phyloP scores from a whole-genome alignment of 768 basidiomycete species.

The Pleurotus giganteus region DNA sequence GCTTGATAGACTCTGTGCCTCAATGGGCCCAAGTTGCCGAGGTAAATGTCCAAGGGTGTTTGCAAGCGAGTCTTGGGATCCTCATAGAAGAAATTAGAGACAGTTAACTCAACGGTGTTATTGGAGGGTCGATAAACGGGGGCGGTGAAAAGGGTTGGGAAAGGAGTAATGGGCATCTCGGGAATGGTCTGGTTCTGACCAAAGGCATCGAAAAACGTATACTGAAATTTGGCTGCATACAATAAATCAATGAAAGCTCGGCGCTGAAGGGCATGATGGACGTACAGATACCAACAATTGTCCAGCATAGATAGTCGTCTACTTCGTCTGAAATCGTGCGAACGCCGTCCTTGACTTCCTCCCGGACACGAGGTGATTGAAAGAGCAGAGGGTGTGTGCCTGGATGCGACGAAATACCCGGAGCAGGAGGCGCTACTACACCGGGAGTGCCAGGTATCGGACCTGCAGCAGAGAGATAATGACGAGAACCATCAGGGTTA shows the following conservation, averaged over 20 bases:
- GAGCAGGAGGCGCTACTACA: slow-evolving; percentile 63
- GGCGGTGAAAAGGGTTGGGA: slow-evolving; percentile 81
- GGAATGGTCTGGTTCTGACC: slow-evolving; percentile 77
- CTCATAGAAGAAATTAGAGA: slow-evolving; percentile 86
- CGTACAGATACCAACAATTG: slow-evolving; percentile 92
- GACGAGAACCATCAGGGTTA: slow-evolving; percentile 77
- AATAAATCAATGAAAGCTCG: slow-evolving; percentile 17
- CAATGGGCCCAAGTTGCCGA: slow-evolving; percentile 87
- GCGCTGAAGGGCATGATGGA: slow-evolving; percentile 15
- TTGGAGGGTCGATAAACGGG: slow-evolving; percentile 70
- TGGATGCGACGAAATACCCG: slow-evolving; percentile 72
- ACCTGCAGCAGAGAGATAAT: slow-evolving; percentile 87
- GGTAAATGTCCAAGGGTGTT: slow-evolving; percentile 81
- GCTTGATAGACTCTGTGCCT: slow-evolving; percentile 76
- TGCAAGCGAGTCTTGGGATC: slow-evolving; percentile 63
- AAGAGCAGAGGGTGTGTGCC: slow-evolving; percentile 82
- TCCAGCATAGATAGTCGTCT: slow-evolving; percentile 95
- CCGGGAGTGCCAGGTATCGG: slow-evolving; percentile 78
- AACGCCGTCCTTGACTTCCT: slow-evolving; percentile 78
- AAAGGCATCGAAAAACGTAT: slow-evolving; percentile 91
- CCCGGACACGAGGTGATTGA: slow-evolving; percentile 74
- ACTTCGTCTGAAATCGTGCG: slow-evolving; percentile 82
- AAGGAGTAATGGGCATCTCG: slow-evolving; percentile 81
- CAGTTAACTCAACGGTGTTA: slow-evolving; percentile 79
- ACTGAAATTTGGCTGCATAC: slow-evolving; percentile 81